Evolutionary conservation across 495 filamentous ascomycete species (phyloP), one percentile per base, ranked within the genome.

Genomic region (Aspergillus leporis): DNA sequence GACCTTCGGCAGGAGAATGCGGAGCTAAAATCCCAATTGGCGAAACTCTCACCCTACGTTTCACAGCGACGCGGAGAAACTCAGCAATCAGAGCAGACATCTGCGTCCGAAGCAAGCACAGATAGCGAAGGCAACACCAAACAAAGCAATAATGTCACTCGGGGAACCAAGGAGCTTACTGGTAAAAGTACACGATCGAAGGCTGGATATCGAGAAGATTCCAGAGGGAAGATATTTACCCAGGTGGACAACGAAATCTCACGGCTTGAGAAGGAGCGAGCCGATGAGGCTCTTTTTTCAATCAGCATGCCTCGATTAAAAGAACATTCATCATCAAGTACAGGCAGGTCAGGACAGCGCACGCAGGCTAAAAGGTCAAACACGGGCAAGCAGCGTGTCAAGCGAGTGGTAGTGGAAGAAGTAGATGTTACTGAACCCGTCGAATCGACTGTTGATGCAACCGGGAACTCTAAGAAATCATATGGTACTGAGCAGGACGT

Each of bases 221-320:
- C 74, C 10, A 68, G 64, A 7, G 49, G 70, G 6, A 74, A 65
- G 51, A 49, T 80, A 1, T 78, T 73, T 0, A 70, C 40, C 18
- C 76, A 77, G 51, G 73, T 80, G 25, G 71, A 78, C 48, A 76
- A 71, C 55, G 76, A 80, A 41, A 74, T 80, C n/a, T 69, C 66
- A 19, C 69, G 70, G 19, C 64, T 79, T 5, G 74, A 77, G 50
- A 75, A 70, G 55, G 69, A 79, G 56, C 74, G 74, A 12, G 74
- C 76, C 14, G 78, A 80, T n/a, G 74, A 80, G 36, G 75, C 68
- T 5, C 68, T 80, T 3, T 80, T 80, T 53, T 77, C 78, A 2
- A 61, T 80, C 21, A 66, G 77, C 7, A 32, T 76, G 38, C 70
- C 72, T 13, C 64, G 64, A 5, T 43, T 59, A 1, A 64, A 63